Evolutionary conservation across 257 asterid species (phyloP).

Genomic region (Datura wrightii): DNA sequence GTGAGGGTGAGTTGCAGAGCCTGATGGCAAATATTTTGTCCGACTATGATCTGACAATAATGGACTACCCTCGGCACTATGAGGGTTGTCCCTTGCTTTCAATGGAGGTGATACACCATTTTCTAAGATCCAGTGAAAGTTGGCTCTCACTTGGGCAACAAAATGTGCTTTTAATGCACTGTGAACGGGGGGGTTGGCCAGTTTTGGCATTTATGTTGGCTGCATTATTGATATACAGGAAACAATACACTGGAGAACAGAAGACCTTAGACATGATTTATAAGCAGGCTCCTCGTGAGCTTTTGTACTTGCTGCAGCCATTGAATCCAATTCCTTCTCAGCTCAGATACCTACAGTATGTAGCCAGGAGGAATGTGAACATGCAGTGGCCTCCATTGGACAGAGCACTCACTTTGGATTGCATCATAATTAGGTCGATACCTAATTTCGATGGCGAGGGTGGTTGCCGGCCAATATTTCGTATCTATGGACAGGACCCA

Average conservation of each 20-base stretch:
- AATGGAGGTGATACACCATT: constrained; percentile 95
- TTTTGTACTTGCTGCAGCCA: constrained; percentile 76
- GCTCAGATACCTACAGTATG: constrained; percentile 85
- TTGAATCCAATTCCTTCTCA: constrained; percentile 94
- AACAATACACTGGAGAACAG: constrained; percentile 81
- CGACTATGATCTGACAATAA: constrained; percentile 82
- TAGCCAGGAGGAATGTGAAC: constrained; percentile 85
- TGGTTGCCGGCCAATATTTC: constrained; percentile 89
- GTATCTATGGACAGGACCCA: constrained; percentile 86
- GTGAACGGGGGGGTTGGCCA: constrained; percentile 97
- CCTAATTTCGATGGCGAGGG: constrained; percentile 86
- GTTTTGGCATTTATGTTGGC: constrained; percentile 94
- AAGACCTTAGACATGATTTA: constrained; percentile 93
- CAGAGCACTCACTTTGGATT: constrained; percentile 85
- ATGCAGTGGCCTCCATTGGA: constrained; percentile 94
- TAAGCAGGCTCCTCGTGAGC: constrained; percentile 93
- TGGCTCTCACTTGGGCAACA: constrained; percentile 94
- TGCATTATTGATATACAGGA: constrained; percentile 77
- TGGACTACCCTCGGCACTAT: constrained; percentile 94
- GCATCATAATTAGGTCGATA: constrained; percentile 82
- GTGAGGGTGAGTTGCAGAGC: constrained; percentile 69
- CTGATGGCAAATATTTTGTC: constrained; percentile 72
- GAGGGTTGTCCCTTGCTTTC: constrained; percentile 93
- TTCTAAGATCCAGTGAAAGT: constrained; percentile 88
- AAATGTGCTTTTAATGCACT: constrained; percentile 89